Base-by-base conservation (phyloP, 352 stramenopile species). In the Pythium aphanidermatum region DNA sequence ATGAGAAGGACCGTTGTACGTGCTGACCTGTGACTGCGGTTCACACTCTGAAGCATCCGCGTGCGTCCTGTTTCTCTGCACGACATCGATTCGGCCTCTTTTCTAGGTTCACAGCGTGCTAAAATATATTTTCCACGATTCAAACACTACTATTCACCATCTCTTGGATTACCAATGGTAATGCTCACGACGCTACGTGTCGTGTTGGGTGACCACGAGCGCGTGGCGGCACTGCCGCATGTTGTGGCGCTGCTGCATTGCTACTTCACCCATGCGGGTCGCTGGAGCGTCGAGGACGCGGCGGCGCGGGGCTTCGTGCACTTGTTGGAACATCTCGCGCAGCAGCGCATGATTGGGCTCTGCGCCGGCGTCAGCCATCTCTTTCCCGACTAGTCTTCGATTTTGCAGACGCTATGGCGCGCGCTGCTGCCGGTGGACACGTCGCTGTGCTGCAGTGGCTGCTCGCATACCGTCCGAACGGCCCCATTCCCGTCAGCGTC, bases 231-330 rank as follows among this genome's bases (percentile, higher is more conserved):
- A 42, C 41, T 58, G 27, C 43, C 51, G 4, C 73, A 82, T 38
- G 65, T 80, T 20, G 42, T 72, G 29, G 44, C 63, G 36, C 48
- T 64, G 25, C 42, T 84, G 16, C 47, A 61, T 9, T 41, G 31
- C 9, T 84, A 56, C 28, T 33, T 65, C 17, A 65, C 80, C 57
- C 12, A 16, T 4, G 79, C 72, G 1, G 21, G 31, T n/a, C 14
- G 26, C 7, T 82, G 70, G 72, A 69, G 59, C 14, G 23, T 85
- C 38, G 57, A 61, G 17, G 55, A 46, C 11, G 73, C 68, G 5
- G 65, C 70, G 14, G 52, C 56, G 9, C 30, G 49, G 8, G 65
- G 63, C 16, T 65, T 65, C 25, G 50, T 85, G 51, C 55, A 73
- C 26, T 42, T 82, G 21, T 58, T 78, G 11, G 41, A 47, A 23